Base-by-base conservation (phyloP, 2,329 filamentous ascomycete genomes). In the Raffaelea albimanens region DNA sequence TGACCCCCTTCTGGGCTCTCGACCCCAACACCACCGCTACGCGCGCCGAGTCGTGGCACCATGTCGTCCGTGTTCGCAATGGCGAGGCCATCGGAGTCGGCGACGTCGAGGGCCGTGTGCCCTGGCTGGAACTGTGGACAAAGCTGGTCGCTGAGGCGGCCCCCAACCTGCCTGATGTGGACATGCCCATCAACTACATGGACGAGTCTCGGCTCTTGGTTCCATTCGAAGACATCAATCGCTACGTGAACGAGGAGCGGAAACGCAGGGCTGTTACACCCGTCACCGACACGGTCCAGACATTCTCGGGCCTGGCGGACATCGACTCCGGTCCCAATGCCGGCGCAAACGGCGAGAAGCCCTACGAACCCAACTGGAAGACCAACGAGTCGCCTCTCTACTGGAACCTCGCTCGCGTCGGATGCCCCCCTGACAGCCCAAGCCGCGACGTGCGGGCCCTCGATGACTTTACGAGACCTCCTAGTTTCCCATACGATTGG, bases 111-210 rank as follows among this genome's bases (percentile, higher is more conserved):
- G 62, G 59, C 23, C 64, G 60, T 29, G 70, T 72, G 21, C 61
- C 65, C 3, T 73, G 70, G 68, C 55, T 74, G 40, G 57, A 70
- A 56, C 61, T 68, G 20, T 76, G 73, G 73, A 67, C 69, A 2
- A 57, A 61, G 3, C 63, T 79, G 13, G 69, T 82, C 20, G 54
- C 58, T 2, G 72, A 74, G 48, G 75, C 80, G 33, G 70, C 74
- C 22, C 58, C 68, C 14, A 64, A 71, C 44, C 59, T 84, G 20
- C 80, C 80, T 4, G 79, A 84, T 52, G 74, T 84, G 59, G 79
- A 83, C 58, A 81, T 83, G 66, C 74, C 79, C 11, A 76, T 83
- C 64, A 83, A 84, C 57, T 68, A 72, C 45, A 70, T 81, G 63
- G 80, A 83, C 58, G 78, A 84, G 58, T 72, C 80, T 23, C 69